A percentile compares a stretch with the other conserved stretches of the same genome.
Conservation (phyloP, 441 rosid species). For the Biscutella laevigata region DNA sequence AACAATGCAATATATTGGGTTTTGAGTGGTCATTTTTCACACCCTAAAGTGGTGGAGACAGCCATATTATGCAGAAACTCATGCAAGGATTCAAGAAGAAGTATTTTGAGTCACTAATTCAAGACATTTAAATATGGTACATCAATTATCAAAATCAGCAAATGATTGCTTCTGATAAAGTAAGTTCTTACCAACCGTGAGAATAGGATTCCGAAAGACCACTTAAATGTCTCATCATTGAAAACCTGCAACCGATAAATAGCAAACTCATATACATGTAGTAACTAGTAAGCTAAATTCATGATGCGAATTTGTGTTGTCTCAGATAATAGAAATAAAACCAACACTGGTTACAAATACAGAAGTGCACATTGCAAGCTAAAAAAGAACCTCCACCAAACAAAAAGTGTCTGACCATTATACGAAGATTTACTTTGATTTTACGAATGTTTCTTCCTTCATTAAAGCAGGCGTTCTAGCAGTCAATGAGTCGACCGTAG, state of each 20-base stretch:
- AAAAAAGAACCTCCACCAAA: not conserved
- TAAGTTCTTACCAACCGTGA: constrained; percentile 73
- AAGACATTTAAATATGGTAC: not conserved
- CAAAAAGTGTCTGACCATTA: not conserved
- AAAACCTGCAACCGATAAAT: constrained; percentile 49
- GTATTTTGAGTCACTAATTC: not conserved
- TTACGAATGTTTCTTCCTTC: not conserved
- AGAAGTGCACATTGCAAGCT: not conserved
- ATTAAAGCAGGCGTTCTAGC: not conserved
- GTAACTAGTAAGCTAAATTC: too few species aligned
- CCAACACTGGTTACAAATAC: not conserved
- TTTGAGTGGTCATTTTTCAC: not conserved
- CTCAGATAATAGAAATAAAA: constrained; percentile 8
- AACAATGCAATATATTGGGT: not conserved
- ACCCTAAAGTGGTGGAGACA: not conserved
- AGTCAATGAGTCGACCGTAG: not conserved
- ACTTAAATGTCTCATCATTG: constrained; percentile 79
- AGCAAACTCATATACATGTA: constrained; percentile 16
- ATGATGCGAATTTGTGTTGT: not conserved
- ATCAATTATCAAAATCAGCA: not conserved
- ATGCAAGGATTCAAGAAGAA: not conserved
- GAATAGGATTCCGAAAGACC: constrained; percentile 97
- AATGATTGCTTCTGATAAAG: constrained; percentile 3
- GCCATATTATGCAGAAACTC: not conserved
- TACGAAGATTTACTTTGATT: not conserved